phyloP scores from a whole-genome alignment of 495 filamentous ascomycete genomes.

The Zalerion maritima region DNA sequence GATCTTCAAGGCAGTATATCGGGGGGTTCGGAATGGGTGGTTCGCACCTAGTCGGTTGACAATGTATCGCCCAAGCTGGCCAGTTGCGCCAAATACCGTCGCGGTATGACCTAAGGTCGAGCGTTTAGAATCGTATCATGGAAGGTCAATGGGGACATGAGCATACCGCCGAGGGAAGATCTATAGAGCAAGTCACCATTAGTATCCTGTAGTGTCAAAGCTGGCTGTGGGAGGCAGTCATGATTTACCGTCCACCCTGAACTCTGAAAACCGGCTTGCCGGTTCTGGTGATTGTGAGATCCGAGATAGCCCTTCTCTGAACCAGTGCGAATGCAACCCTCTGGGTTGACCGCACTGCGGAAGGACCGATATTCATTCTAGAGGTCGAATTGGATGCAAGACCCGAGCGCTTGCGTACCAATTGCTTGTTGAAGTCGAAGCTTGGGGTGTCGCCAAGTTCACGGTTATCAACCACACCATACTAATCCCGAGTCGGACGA shows the following conservation, averaged over 20 bases:
- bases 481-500: too few species aligned
- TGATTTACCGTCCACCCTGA: slow-evolving; percentile 66
- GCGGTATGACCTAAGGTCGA: slow-evolving; percentile 66
- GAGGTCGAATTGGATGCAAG: slow-evolving; percentile 18
- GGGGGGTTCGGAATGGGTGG: slow-evolving; percentile 1
- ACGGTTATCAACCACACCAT: too few species aligned
- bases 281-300: slow-evolving; percentile 72
- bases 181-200: slow-evolving; percentile 24
- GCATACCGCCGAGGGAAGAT: slow-evolving; percentile 70
- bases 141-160: slow-evolving; percentile 11
- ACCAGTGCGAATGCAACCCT: slow-evolving; percentile 13
- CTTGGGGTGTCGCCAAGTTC: slow-evolving; percentile 12
- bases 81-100: slow-evolving; percentile 95
- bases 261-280: slow-evolving; percentile 73
- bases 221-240: slow-evolving; percentile 6
- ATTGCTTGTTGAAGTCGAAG: slow-evolving; percentile 16
- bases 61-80: slow-evolving; percentile 92
- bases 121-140: slow-evolving; percentile 12
- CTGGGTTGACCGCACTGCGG: slow-evolving; percentile 30
- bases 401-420: slow-evolving; percentile 16
- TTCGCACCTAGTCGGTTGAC: slow-evolving; percentile 80
- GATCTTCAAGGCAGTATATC: not conserved
- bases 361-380: slow-evolving; percentile 32
- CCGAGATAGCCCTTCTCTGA: slow-evolving; percentile 44
- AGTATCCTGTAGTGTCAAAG: slow-evolving; percentile 6